Evolutionary conservation across 441 rosid species (phyloP), one percentile per base, ranked within the genome.

Genomic region (Pelargonium hybrid): DNA sequence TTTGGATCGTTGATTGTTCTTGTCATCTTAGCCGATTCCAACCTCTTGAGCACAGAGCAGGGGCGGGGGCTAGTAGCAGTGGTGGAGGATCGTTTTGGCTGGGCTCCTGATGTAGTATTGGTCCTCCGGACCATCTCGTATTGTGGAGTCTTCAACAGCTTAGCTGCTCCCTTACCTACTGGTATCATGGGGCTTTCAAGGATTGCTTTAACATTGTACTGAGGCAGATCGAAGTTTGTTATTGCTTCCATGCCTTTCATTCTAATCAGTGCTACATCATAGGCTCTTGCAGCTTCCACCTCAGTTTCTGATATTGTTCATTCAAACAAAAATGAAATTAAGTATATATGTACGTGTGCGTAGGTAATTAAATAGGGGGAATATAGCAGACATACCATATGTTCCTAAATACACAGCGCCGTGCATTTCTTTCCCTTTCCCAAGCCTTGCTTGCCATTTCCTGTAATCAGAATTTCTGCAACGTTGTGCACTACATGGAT

Each of bases 371-470:
- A 31, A 31, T 31, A 5, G 37, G 37, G 37, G 37, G 7, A 8
- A 7, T 37, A 37, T 37, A 37, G 7, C 43, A 37, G 43, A 41
- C 65, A 54, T 57, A 75, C 82, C 75, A 23, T 73, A 79, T 23
- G 77, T 67, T 67, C 82, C 82, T 0, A 79, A 74, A 68, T 76
- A 76, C 7, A 37, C 6, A 39, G 73, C 23, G 25, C 75, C 72
- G 41, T 29, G 23, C n/a, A 25, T 18, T 2, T 21, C 48, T 14
- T 13, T 67, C 5, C 73, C 50, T 73, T 68, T 76, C 18, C 77
- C 77, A 0, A 76, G 63, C 43, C 75, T 73, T n/a, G 82, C 77
- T 73, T 79, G 77, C 82, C 82, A 79, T 67, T 70, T 79, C 20
- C 20, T 75, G 20, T 13, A 43, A 15, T 61, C 61, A 0, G 75